Evolutionary conservation across 805 yeast genomes (phyloP).

Genomic region (Starmerella floris): DNA sequence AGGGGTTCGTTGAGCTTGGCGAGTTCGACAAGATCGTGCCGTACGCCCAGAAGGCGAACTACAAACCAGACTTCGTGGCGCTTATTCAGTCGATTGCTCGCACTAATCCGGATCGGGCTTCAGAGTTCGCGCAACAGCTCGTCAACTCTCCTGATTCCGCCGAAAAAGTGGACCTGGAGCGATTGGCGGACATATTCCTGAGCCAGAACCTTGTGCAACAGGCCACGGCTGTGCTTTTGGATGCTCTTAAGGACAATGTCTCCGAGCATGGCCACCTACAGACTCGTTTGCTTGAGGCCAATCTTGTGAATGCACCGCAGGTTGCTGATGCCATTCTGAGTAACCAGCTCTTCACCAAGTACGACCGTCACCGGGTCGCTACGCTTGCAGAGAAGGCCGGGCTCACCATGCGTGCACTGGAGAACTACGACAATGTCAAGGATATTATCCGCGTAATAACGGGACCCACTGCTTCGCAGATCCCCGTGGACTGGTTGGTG

Average conservation of each 20-base stretch:
- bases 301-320: constrained; percentile 92
- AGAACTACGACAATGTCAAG: constrained; percentile 84
- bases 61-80: constrained; percentile 78
- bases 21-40: constrained; percentile 94
- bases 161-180: constrained; percentile 59
- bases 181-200: constrained; percentile 82
- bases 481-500: constrained; percentile 91
- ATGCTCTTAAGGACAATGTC: constrained; percentile 83
- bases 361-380: constrained; percentile 88
- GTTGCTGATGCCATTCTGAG: constrained; percentile 98
- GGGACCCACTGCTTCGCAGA: constrained; percentile 44
- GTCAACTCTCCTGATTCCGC: constrained; percentile 42
- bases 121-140: constrained; percentile 87
- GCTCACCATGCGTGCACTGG: constrained; percentile 85
- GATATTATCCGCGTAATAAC: constrained; percentile 92
- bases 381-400: constrained; percentile 93
- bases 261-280: constrained; percentile 94
- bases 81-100: constrained; percentile 83
- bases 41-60: constrained; percentile 77
- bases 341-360: constrained; percentile 87
- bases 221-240: constrained; percentile 93
- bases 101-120: constrained; percentile 93
- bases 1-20: constrained; percentile 85
- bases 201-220: constrained; percentile 91
- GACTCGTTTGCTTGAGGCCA: constrained; percentile 85